phyloP scores from a whole-genome alignment of 2,329 filamentous ascomycete genomes.

The Curvularia spicifera region DNA sequence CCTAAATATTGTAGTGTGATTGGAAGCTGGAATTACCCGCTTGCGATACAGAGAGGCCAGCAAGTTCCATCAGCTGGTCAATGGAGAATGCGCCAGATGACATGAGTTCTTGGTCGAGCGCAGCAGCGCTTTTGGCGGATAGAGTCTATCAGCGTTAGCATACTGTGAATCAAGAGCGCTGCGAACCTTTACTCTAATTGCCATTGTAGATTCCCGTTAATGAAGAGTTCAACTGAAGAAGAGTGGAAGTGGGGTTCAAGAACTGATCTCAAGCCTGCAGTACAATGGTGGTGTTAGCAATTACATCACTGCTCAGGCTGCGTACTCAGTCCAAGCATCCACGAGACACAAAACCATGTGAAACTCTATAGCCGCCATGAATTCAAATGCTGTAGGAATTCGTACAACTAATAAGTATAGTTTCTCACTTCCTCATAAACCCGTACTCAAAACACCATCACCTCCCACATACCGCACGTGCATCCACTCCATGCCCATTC shows the following conservation, averaged over 20 bases:
- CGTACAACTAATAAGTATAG: neutral
- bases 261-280: neutral
- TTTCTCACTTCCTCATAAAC: neutral
- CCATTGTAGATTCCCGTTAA: neutral
- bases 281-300: constrained; percentile 21
- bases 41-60: constrained; percentile 90
- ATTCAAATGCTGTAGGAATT: neutral
- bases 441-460: neutral
- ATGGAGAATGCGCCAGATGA: constrained; percentile 84
- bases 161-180: neutral
- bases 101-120: constrained; percentile 95
- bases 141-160: constrained; percentile 68
- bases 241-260: neutral
- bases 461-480: constrained; percentile 12
- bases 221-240: neutral
- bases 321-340: neutral
- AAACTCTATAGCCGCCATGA: neutral
- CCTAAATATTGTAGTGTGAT: neutral
- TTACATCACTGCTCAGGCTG: constrained; percentile 40
- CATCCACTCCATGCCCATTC: neutral
- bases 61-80: constrained; percentile 96
- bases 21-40: constrained; percentile 62
- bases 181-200: neutral
- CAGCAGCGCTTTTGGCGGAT: constrained; percentile 83
- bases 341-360: neutral